Conservation (phyloP, 2,329 filamentous ascomycete genomes). For the Diplodia seriata region DNA sequence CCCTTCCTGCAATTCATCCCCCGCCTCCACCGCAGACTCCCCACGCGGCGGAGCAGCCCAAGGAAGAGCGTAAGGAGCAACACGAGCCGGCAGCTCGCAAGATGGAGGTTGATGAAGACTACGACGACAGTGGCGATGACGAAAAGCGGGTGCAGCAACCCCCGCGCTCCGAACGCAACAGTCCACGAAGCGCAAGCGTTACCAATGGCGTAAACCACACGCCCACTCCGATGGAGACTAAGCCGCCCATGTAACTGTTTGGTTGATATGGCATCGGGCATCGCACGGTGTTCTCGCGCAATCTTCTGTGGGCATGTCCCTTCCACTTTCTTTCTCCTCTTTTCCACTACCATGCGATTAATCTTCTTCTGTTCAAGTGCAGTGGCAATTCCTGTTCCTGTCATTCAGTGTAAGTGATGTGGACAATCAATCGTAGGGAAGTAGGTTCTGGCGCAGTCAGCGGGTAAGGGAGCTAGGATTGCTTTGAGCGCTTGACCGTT, state of each 20-base stretch:
- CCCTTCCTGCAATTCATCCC: slow-evolving; percentile 61
- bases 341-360: slow-evolving; percentile 8
- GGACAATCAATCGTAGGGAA: slow-evolving; percentile 2
- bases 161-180: slow-evolving; percentile 51
- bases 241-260: slow-evolving; percentile 25
- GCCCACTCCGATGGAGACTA: slow-evolving; percentile 44
- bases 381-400: slow-evolving; percentile 15
- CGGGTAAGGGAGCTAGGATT: slow-evolving; percentile 12
- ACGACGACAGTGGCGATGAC: slow-evolving; percentile 92
- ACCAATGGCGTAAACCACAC: slow-evolving; percentile 45
- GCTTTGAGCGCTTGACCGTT: slow-evolving; percentile 15
- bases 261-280: not conserved
- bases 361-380: slow-evolving; percentile 7
- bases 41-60: slow-evolving; percentile 60
- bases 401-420: slow-evolving; percentile 5
- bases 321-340: not conserved
- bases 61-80: slow-evolving; percentile 54
- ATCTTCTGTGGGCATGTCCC: not conserved
- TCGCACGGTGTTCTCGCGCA: not conserved
- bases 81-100: slow-evolving; percentile 89
- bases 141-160: slow-evolving; percentile 60
- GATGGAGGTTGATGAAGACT: slow-evolving; percentile 97
- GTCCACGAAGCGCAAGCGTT: slow-evolving; percentile 47
- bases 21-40: slow-evolving; percentile 54
- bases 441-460: slow-evolving; percentile 1